Base-by-base conservation (phyloP, 768 basidiomycete genomes). In the Lactarius hatsudake region DNA sequence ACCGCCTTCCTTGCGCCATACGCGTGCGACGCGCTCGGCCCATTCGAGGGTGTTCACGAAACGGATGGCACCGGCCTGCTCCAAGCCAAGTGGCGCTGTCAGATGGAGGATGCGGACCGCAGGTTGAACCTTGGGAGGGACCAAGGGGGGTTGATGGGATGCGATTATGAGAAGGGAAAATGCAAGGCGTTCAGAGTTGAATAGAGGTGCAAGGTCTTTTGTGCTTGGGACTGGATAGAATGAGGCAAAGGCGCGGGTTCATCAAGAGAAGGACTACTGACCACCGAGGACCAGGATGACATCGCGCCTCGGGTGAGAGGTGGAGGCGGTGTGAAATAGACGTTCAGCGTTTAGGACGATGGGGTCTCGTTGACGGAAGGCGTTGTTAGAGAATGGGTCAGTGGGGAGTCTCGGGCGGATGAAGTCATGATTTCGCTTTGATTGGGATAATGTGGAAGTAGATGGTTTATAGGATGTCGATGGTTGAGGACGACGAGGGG, bases 271-370 rank as follows among this genome's bases (percentile, higher is more conserved):
- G 32, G 20, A 26, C 5, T 2, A 71, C 79, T 64, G 51, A 81
- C 80, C 76, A 65, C 80, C 80, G 3, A 81, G 63, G 10, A 80
- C 72, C 12, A 80, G 73, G 18, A 80, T 70, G 48, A 80, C 79
- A 59, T 78, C 73, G 36, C 76, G 71, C 17, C 75, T 71, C 18
- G 69, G 65, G 2, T 73, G 62, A 2, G 74, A 63, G 20, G 72
- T 67, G 28, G 71, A 61, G 30, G 67, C 59, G 67, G 48, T 18
- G 28, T 30, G 34, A 73, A 71, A 23, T 74, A 72, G 36, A 32
- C 65, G 58, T 74, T 75, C 48, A 69, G 70, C 61, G 68, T 69
- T 36, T 75, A 70, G 45, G 71, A 72, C 73, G 72, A 79, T 34
- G 70, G 78, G 69, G 74, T 73, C 72, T 42, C 73, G 70, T 48